Percentiles rank a stretch among this genome's conserved stretches.
These are phyloP conservation scores for Epichloe brachyelytri DNA, from an alignment of 2,329 filamentous ascomycete species.

Conservation along the genomic window DNA sequence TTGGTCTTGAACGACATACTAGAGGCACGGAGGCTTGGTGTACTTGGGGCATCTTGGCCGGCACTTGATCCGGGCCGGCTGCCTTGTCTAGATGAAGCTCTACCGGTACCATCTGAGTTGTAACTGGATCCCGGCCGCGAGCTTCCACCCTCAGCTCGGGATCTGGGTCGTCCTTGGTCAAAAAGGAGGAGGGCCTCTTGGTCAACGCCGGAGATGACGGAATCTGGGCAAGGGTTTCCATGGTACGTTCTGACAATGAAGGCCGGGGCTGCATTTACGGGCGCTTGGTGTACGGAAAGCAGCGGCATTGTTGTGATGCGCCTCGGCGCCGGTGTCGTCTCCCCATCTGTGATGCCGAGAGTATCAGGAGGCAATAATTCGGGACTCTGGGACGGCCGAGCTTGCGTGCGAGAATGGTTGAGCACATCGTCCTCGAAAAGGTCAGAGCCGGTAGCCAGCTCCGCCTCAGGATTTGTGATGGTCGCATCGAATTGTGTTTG, in stretches of 20 bases:
- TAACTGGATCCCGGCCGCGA: constrained; percentile 46
- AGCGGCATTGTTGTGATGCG: constrained; percentile 7
- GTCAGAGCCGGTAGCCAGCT: background rate
- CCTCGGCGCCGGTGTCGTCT: background rate
- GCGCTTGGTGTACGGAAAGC: constrained; percentile 11
- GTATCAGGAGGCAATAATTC: background rate
- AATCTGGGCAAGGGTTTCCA: constrained; percentile 68
- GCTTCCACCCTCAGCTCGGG: constrained; percentile 29
- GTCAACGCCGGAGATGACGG: constrained; percentile 63
- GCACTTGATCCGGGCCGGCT: constrained; percentile 44
- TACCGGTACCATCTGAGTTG: constrained; percentile 46
- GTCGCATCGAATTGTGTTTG: constrained; percentile 6
- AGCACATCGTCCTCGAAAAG: background rate
- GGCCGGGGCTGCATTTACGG: constrained; percentile 22
- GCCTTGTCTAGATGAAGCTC: constrained; percentile 33
- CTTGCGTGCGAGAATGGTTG: background rate
- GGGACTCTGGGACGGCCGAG: background rate
- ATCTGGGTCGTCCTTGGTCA: constrained; percentile 44
- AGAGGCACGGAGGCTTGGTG: constrained; percentile 29
- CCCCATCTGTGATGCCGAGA: background rate
- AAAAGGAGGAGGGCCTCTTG: constrained; percentile 58
- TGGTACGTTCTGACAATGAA: constrained; percentile 71
- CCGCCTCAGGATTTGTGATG: background rate
- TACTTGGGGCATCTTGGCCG: constrained; percentile 27
- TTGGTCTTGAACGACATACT: constrained; percentile 31